These are phyloP conservation scores for Psilocybe tampanensis DNA, from an alignment of 768 basidiomycete genomes.

Conservation along the genomic window DNA sequence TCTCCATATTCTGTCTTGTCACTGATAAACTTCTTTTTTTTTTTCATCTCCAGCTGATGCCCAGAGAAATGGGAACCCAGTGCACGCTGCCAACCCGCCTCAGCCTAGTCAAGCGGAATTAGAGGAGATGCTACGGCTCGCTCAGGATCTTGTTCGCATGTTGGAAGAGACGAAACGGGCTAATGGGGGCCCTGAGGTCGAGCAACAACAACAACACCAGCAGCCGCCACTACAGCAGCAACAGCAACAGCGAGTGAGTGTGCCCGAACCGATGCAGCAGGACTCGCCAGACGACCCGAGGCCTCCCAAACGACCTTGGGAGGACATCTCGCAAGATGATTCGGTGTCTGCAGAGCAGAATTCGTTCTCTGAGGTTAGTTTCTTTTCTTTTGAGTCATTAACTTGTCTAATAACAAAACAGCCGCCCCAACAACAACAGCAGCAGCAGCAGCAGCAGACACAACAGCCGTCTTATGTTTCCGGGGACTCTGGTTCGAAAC, in stretches of 20 bases:
- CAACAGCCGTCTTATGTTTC: conserved; percentile 28
- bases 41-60: conserved; percentile 38
- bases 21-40: neutral
- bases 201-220: conserved; percentile 15
- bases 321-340: conserved; percentile 61
- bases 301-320: conserved; percentile 80
- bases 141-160: conserved; percentile 66
- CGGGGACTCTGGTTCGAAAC: conserved; percentile 29
- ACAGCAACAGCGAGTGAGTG: conserved; percentile 25
- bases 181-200: conserved; percentile 38
- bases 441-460: conserved; percentile 21
- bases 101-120: conserved; percentile 61
- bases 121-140: conserved; percentile 69
- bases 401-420: neutral
- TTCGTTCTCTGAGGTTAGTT: conserved; percentile 36
- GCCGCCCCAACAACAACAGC: conserved; percentile 1
- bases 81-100: conserved; percentile 30
- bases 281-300: conserved; percentile 52
- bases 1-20: no score
- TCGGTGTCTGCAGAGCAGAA: conserved; percentile 26
- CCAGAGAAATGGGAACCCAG: conserved; percentile 46
- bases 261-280: conserved; percentile 27
- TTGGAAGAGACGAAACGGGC: conserved; percentile 61
- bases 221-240: no score
- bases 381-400: neutral